Percentiles rank a stretch among this genome's conserved stretches.
Conservation (phyloP, 2,329 filamentous ascomycete genomes). For the Cadophora malorum region DNA sequence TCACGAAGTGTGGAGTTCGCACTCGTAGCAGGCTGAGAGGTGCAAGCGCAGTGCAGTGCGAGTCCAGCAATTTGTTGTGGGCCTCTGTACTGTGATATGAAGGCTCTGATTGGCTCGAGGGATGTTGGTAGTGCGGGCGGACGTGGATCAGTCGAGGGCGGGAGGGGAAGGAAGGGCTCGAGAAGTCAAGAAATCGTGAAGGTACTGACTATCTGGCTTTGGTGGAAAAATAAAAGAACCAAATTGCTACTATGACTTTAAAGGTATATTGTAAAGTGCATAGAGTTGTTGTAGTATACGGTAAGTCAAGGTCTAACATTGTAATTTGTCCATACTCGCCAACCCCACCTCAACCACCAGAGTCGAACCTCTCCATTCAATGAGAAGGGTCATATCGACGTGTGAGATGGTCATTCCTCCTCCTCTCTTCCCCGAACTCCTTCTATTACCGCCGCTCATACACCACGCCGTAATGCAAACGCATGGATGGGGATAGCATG, state of each 20-base stretch:
- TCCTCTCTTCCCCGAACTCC: too few relatives aligned
- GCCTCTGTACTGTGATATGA: not conserved
- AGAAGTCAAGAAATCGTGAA: too few relatives aligned
- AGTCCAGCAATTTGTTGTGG: slow-evolving; percentile 17
- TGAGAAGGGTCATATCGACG: not conserved
- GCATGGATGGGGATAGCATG: slow-evolving; percentile 7
- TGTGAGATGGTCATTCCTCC: not conserved
- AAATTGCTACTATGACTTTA: not conserved
- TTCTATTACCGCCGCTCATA: not conserved
- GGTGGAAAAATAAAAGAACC: not conserved
- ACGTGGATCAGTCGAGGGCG: not conserved
- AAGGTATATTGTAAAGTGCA: not conserved
- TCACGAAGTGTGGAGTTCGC: slow-evolving; percentile 18
- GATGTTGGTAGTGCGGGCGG: not conserved
- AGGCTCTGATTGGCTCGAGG: slow-evolving; percentile 4
- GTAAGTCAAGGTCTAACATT: not conserved
- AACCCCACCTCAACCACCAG: not conserved
- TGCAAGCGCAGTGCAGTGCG: slow-evolving; percentile 1
- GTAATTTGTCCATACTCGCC: not conserved
- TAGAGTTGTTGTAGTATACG: not conserved
- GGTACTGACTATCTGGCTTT: not conserved
- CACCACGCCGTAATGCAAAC: not conserved
- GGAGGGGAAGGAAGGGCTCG: not conserved
- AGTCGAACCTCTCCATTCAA: slow-evolving; percentile 7
- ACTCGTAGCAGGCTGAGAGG: slow-evolving; percentile 12